Conservation (phyloP, 2,329 filamentous ascomycete species). For the Aquanectria penicillioides region DNA sequence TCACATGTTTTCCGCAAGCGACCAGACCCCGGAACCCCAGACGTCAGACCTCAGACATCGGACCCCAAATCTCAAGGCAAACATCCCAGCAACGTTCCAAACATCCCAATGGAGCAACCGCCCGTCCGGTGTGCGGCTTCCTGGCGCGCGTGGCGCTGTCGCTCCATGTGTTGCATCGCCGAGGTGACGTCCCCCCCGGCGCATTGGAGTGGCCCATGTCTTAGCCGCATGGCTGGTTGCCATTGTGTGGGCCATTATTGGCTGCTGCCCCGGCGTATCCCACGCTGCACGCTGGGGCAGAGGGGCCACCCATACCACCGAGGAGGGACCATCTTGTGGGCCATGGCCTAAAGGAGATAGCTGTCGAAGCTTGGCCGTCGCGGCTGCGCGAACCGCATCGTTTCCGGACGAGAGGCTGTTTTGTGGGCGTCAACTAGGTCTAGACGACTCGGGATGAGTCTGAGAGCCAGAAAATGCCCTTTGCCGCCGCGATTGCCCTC, state of each 20-base stretch:
- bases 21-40: background rate
- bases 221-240: constrained; percentile 40
- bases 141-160: constrained; percentile 32
- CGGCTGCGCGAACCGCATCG: constrained; percentile 31
- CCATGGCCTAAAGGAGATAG: constrained; percentile 30
- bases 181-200: constrained; percentile 37
- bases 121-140: constrained; percentile 22
- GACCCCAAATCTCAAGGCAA: constrained; percentile 15
- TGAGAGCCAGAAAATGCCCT: background rate
- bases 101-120: constrained; percentile 21
- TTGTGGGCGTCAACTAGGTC: background rate
- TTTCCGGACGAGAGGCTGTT: constrained; percentile 20
- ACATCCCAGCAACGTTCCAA: constrained; percentile 13
- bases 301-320: constrained; percentile 30
- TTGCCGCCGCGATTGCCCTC: background rate
- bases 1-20: constrained; percentile 20
- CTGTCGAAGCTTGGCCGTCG: constrained; percentile 33
- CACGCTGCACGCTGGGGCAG: constrained; percentile 30
- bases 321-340: constrained; percentile 27
- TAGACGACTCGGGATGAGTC: background rate
- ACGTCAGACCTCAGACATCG: constrained; percentile 28
- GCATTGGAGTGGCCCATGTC: constrained; percentile 33
- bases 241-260: constrained; percentile 39
- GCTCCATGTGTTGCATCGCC: constrained; percentile 32
- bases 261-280: constrained; percentile 29